These are phyloP conservation scores for Debaryomycetaceae sp. DNA, from an alignment of 1,139 yeast species.

Conservation along the genomic window DNA sequence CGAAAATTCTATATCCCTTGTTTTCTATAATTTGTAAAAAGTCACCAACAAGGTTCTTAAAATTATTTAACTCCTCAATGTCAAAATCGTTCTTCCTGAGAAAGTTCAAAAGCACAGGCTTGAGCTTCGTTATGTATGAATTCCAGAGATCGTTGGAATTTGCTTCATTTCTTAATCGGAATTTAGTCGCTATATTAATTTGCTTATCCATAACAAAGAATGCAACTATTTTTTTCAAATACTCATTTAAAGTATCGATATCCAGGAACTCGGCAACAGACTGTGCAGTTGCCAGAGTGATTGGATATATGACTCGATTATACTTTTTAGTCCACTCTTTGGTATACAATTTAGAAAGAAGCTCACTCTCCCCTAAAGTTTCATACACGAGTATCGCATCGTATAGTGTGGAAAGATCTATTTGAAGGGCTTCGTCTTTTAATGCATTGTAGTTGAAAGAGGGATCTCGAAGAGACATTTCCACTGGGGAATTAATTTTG, in stretches of 20 bases:
- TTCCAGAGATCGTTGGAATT: constrained; percentile 79
- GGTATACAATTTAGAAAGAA: constrained; percentile 58
- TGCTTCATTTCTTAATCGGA: constrained; percentile 50
- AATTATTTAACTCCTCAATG: constrained; percentile 31
- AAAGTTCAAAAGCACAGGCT: constrained; percentile 48
- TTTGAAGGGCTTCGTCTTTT: constrained; percentile 40
- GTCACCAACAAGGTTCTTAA: constrained; percentile 62
- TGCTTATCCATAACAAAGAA: constrained; percentile 75
- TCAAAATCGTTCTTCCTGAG: constrained; percentile 28
- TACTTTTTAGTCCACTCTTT: constrained; percentile 75
- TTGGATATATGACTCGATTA: constrained; percentile 68
- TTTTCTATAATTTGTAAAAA: constrained; percentile 78
- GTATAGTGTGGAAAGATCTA: constrained; percentile 67
- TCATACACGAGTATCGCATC: constrained; percentile 83
- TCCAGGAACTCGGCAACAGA: constrained; percentile 22
- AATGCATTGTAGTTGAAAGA: constrained; percentile 44
- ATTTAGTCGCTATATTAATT: constrained; percentile 55
- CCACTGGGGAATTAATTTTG: constrained; percentile 84
- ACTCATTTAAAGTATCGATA: constrained; percentile 39
- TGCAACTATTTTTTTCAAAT: constrained; percentile 66
- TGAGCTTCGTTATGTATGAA: constrained; percentile 55
- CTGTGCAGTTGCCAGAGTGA: constrained; percentile 53
- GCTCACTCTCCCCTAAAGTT: constrained; percentile 62
- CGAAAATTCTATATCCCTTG: constrained; percentile 57
- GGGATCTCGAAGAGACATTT: constrained; percentile 65